Evolutionary conservation across 2,329 filamentous ascomycete species (phyloP), one percentile per base, ranked within the genome.

Genomic region (Diaporthe sp.): DNA sequence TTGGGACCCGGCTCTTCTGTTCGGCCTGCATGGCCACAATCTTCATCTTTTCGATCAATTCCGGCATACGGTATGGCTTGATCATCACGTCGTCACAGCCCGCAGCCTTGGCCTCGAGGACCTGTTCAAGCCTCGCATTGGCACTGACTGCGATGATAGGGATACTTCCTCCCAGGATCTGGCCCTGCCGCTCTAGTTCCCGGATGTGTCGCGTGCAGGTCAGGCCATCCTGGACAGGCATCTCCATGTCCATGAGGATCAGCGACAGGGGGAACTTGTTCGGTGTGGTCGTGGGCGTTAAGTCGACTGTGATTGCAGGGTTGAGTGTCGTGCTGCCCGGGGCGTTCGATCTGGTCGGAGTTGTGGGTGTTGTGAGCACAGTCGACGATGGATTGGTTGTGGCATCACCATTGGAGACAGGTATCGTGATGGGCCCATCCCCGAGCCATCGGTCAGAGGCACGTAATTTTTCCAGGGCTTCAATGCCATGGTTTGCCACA

Each of bases 181-280:
- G 86, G 12, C 90, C 89, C 46, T 86, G 83, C 55, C 83, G 83
- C 81, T 94, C 91, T 74, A 93, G 82, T 76, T 90, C 87, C 22
- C 93, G 88, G 73, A 95, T 94, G 58, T 88, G 87, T 44, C 87
- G 87, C 17, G 92, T 92, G 80, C 92, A 93, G 1, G 91, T 90
- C 74, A 93, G 84, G 0, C 93, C 93, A 78, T 94, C 92, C 87
- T 93, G 93, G 22, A 94, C 84, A 1, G 93, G 93, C 93, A 95
- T 94, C 80, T 94, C 92, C 79, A 94, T 91, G 79, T 95, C 93
- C 93, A 95, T 95, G 28, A 95, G 85, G 25, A 95, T 90, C 6
- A 94, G 86, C 68, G 90, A 90, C 34, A 93, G 83, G 1, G 86
- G 84, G 37, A 87, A 84, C 28, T 76, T 77, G 22, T 58, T 67